A percentile compares a stretch with the other conserved stretches of the same genome.
Evolutionary conservation across 2,329 filamentous ascomycete genomes (phyloP).

Genomic region (Colletotrichum melonis): DNA sequence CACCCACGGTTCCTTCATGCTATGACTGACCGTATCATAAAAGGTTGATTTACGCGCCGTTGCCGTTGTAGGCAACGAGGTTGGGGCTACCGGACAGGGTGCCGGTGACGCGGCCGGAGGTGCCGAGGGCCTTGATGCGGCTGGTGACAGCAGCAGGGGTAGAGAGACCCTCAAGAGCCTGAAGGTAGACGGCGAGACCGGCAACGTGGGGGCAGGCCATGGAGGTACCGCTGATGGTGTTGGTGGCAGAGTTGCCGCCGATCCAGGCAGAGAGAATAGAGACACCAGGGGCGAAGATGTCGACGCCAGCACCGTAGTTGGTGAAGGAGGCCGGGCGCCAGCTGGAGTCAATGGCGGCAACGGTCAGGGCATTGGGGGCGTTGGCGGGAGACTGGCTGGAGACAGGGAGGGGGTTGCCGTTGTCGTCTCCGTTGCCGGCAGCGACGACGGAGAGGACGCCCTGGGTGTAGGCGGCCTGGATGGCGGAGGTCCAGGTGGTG

Average conservation of each 20-base stretch:
- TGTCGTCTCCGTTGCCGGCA: conserved; percentile 60
- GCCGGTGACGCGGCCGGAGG: conserved; percentile 50
- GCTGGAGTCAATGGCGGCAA: conserved; percentile 57
- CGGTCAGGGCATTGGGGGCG: conserved; percentile 60
- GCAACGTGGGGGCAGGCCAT: conserved; percentile 73
- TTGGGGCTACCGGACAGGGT: conserved; percentile 52
- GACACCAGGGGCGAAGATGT: conserved; percentile 64
- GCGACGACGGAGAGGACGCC: conserved; percentile 66
- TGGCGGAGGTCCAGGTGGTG: conserved; percentile 57
- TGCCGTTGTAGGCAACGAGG: conserved; percentile 60
- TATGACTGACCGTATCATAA: too few species aligned
- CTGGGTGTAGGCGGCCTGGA: conserved; percentile 56
- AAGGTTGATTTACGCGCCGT: conserved; percentile 11
- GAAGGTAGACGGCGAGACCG: conserved; percentile 69
- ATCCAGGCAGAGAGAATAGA: conserved; percentile 59
- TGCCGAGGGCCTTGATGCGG: conserved; percentile 55
- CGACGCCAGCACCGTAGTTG: conserved; percentile 61
- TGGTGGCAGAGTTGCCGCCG: conserved; percentile 51
- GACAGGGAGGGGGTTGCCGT: conserved; percentile 38
- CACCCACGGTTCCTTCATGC: too few species aligned
- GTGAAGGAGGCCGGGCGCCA: conserved; percentile 57
- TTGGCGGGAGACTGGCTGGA: conserved; percentile 56
- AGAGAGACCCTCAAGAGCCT: conserved; percentile 52
- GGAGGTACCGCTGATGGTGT: conserved; percentile 66
- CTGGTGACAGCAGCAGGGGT: conserved; percentile 54